Conservation (phyloP, 2,329 filamentous ascomycete species). For the Furcasterigmium furcatum region DNA sequence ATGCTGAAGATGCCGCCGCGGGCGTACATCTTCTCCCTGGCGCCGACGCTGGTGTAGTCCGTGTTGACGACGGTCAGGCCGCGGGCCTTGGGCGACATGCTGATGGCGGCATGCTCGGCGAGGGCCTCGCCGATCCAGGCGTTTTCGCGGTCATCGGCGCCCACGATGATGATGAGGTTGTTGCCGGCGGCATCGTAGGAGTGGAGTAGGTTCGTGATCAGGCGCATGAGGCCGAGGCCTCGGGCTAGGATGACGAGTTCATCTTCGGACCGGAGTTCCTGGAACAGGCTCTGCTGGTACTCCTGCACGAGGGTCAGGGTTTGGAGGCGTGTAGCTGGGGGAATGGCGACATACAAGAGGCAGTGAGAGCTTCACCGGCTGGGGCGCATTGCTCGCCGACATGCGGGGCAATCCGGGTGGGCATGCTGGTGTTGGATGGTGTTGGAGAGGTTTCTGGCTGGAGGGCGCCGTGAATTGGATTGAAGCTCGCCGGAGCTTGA, state of each 20-base stretch:
- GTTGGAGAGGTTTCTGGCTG: neutral
- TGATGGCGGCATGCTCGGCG: conserved; percentile 92
- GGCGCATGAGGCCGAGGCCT: conserved; percentile 84
- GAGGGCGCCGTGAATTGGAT: neutral
- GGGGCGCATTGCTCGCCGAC: conserved; percentile 51
- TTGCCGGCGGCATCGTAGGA: conserved; percentile 95
- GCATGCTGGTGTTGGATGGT: conserved; percentile 1
- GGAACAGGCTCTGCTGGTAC: conserved; percentile 95
- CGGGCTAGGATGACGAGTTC: conserved; percentile 88
- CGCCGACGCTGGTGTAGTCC: conserved; percentile 82
- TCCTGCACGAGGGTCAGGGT: conserved; percentile 41
- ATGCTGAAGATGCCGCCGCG: conserved; percentile 92
- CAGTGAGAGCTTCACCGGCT: conserved; percentile 78
- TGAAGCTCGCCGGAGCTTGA: neutral
- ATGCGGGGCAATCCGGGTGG: conserved; percentile 32
- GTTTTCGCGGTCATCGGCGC: conserved; percentile 90
- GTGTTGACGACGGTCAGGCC: conserved; percentile 93
- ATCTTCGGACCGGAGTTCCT: conserved; percentile 85
- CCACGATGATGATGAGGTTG: conserved; percentile 85
- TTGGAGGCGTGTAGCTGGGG: conserved; percentile 5
- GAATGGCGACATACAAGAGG: conserved; percentile 53
- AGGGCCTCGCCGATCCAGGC: conserved; percentile 94
- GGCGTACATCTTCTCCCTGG: conserved; percentile 87
- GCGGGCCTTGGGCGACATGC: conserved; percentile 74
- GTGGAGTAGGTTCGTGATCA: conserved; percentile 94